phyloP scores from a whole-genome alignment of 768 basidiomycete genomes.

The Lyophyllum semitale region DNA sequence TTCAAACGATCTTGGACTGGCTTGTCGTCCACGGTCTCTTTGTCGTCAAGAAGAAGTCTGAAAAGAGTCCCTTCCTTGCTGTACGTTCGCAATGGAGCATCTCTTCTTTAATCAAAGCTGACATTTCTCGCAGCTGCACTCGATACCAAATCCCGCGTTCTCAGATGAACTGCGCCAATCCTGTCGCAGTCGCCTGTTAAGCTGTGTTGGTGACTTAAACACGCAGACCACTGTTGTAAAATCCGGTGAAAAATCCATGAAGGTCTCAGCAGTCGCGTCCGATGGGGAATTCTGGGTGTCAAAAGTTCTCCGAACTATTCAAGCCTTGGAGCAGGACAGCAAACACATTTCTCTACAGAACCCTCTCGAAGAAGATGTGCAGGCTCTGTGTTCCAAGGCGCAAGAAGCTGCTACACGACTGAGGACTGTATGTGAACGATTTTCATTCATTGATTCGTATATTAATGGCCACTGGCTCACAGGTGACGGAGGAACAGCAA shows the following conservation, averaged over 20 bases:
- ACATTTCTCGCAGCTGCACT: constrained; percentile 50
- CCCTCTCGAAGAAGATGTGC: constrained; percentile 58
- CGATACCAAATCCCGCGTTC: constrained; percentile 64
- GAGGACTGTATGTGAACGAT: constrained; percentile 37
- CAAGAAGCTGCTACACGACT: constrained; percentile 42
- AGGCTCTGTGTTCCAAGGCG: constrained; percentile 46
- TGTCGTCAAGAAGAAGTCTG: constrained; percentile 68
- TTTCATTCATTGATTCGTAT: not conserved
- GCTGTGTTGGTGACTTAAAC: constrained; percentile 74
- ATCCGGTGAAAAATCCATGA: constrained; percentile 54
- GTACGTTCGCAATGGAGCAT: constrained; percentile 42
- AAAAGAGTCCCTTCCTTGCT: constrained; percentile 57
- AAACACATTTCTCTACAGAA: constrained; percentile 64
- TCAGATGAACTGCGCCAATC: constrained; percentile 69
- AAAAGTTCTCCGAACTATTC: constrained; percentile 59
- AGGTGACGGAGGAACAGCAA: constrained; percentile 41
- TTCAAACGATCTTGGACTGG: constrained; percentile 78
- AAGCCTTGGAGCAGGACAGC: constrained; percentile 58
- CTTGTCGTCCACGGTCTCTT: constrained; percentile 83
- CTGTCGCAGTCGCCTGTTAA: constrained; percentile 71
- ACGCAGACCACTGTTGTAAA: constrained; percentile 52
- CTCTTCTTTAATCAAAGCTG: not conserved
- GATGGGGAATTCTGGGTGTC: constrained; percentile 83
- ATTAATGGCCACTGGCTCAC: not conserved
- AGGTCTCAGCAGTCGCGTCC: constrained; percentile 60